Evolutionary conservation across 2,329 filamentous ascomycete genomes (phyloP), one percentile per base, ranked within the genome.

Genomic region (Lachnellula willkommii): DNA sequence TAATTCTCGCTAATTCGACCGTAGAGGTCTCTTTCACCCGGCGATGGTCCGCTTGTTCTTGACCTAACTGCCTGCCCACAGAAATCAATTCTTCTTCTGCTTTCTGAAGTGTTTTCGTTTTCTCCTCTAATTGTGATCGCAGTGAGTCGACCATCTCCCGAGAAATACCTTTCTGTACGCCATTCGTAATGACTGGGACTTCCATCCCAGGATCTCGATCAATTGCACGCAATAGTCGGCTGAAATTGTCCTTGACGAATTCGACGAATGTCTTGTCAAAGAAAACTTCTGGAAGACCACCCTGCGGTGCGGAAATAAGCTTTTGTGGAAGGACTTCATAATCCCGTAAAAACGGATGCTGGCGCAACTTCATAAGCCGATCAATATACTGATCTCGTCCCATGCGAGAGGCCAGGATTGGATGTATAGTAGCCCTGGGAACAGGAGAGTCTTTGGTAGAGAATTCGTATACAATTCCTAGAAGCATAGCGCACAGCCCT

Each of bases 371-470:
- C 24, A 81, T 83, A 40, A 99, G 79, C 59, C 86, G 86, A 70
- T 95, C 88, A 54, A 95, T 83, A 68, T 96, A 99, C 65, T 87
- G 86, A 65, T 96, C 91, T 63, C 92, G 85, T 40, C 91, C 90
- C 65, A 97, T 80, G 56, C 87, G 84, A 46, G 87, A 84, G 28
- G 83, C 78, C 37, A 99, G 77, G 28, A 96, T 81, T 24, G 88
- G 84, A 66, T 95, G 89, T 46, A 99, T 75, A 9, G 88, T 92
- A 24, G 84, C 79, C 58, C 94, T 82, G 5, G 93, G 83, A 51
- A 99, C 87, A 0, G 94, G 90, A 0, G 93, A 97, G 72, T 99
- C 94, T 69, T 95, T 96, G 0, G 93, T 96, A 9, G 93, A 97
- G 68, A 97, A 99, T 67, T 99, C 94, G 69, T 97, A 99, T 4